phyloP scores from a whole-genome alignment of 108 stramenopile genomes.

The Cylindrotheca fusiformis region DNA sequence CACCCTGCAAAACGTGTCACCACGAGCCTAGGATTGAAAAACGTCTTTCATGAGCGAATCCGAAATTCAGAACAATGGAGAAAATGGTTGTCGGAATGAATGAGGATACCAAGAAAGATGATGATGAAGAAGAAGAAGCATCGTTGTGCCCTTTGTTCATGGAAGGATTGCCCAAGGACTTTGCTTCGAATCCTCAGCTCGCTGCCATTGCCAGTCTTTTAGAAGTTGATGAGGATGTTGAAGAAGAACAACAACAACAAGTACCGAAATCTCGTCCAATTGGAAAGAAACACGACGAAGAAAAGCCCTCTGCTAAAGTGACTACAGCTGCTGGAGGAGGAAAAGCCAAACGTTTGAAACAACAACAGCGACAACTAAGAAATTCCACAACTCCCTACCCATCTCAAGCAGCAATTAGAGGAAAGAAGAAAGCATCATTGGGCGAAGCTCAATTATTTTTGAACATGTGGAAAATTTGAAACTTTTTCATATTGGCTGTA shows the following conservation, averaged over 20 bases:
- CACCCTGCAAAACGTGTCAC: too few relatives aligned
- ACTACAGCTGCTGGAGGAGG: neutral
- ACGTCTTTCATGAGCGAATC: too few relatives aligned
- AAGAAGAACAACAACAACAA: conserved; percentile 7
- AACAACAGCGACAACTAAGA: conserved; percentile 13
- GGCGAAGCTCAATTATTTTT: conserved; percentile 79
- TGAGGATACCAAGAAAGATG: neutral
- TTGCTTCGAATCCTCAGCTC: conserved; percentile 53
- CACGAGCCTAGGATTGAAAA: too few relatives aligned
- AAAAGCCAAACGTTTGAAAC: neutral
- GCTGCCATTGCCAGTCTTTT: conserved; percentile 73
- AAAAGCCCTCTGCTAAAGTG: neutral
- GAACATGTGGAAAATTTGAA: conserved; percentile 78
- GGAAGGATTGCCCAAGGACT: conserved; percentile 61
- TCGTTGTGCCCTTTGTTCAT: conserved; percentile 67
- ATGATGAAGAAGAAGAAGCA: neutral
- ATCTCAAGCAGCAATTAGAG: conserved; percentile 8
- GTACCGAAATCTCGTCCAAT: conserved; percentile 3
- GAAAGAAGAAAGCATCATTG: conserved; percentile 34
- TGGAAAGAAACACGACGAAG: neutral
- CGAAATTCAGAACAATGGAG: too few relatives aligned
- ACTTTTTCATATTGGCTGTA: too few relatives aligned
- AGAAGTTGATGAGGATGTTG: conserved; percentile 31
- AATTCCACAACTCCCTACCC: conserved; percentile 22
- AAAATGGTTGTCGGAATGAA: too few relatives aligned